Base-by-base conservation (phyloP, 2,329 filamentous ascomycete species). In the Fusarium illudens region DNA sequence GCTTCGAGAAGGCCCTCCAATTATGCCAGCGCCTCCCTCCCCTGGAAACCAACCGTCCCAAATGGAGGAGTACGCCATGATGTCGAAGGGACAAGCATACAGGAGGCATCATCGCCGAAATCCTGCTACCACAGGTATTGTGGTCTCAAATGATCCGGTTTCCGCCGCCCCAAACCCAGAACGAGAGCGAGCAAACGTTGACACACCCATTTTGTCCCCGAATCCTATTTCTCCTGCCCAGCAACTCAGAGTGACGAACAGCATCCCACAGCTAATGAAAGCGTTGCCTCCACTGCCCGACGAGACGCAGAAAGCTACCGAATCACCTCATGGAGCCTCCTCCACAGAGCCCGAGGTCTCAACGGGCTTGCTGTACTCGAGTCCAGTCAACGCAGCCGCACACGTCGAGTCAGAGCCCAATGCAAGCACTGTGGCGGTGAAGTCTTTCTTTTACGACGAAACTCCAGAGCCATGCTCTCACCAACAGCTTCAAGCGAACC, bases 251-350 rank as follows among this genome's bases (percentile, higher is more conserved):
- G 76, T 83, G 36, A 84, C 83, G 60, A 84, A 82, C 64, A 85
- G 82, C 64, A 83, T 84, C 53, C 82, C 84, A 7, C 80, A 81
- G 37, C 74, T 86, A 13, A 86, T 86, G 83, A 86, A 87, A 70
- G 80, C 82, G 20, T 68, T 86, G 39, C 84, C 84, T 13, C 77
- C 81, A 13, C 67, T 86, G 8, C 84, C 84, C 4, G 73, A 73
- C 5, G 75, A 77, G 32, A 60, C 60, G 11, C 44, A 58, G 11
- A 8, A 46, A 15, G 44, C 32, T 7, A 33, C 12, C 8, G 61
- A 66, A 58, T 42, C 34, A 42, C 49, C 15, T 17, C 34, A 19
- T 39, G 48, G 20, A 30, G 36, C 46, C 22, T 32, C 60, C 1
- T 58, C 54, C 11, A 57, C 42, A 6, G 58, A 67, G 27, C 20